Conservation (phyloP, 1,139 yeast species). For the Hansenula sp. region DNA sequence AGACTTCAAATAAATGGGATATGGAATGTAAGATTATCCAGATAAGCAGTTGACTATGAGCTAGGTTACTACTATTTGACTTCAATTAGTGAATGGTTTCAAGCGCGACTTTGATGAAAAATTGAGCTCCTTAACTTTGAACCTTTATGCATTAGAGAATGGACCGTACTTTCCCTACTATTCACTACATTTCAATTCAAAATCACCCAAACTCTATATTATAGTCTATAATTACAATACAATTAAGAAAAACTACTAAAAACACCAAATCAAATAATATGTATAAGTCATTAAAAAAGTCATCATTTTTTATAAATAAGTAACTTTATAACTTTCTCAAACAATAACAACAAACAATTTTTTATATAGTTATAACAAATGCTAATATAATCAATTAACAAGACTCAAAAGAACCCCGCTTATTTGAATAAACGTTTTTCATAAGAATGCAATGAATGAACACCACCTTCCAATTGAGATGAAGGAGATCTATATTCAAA, state of each 20-base stretch:
- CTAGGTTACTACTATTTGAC: too few relatives aligned
- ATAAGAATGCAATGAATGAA: conserved; percentile 91
- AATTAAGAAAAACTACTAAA: neutral
- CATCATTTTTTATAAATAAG: neutral
- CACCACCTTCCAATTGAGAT: conserved; percentile 99
- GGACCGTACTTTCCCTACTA: neutral
- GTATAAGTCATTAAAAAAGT: conserved; percentile 1
- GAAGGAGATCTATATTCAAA: conserved; percentile 98
- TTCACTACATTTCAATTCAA: conserved; percentile 1
- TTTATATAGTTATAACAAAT: neutral
- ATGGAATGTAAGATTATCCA: neutral
- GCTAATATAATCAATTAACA: neutral
- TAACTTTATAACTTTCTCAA: neutral
- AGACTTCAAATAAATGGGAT: too few relatives aligned
- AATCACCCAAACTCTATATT: neutral
- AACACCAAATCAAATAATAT: neutral
- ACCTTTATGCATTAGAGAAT: too few relatives aligned
- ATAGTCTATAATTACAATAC: neutral
- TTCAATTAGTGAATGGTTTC: too few relatives aligned
- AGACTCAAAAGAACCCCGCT: conserved; percentile 4
- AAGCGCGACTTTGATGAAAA: too few relatives aligned
- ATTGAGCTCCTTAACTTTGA: too few relatives aligned
- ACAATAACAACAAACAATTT: neutral
- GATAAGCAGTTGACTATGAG: too few relatives aligned
- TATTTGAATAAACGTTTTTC: conserved; percentile 95